phyloP scores from a whole-genome alignment of 345 rosid genomes.

The Lepidium didymum region DNA sequence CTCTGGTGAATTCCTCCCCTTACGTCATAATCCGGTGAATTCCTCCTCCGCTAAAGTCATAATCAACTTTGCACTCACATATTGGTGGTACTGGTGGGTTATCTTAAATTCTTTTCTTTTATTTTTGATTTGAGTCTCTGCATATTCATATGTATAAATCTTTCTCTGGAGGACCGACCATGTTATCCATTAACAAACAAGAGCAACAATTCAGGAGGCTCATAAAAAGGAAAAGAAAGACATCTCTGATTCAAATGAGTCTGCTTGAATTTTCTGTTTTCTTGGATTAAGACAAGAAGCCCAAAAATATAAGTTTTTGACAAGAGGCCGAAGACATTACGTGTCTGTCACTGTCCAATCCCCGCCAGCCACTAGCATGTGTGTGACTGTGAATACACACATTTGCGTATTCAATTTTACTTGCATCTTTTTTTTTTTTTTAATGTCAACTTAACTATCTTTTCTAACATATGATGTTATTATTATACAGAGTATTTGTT shows the following conservation, averaged over 20 bases:
- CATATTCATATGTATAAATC: not conserved
- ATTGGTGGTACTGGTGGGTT: not conserved
- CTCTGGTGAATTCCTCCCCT: not conserved
- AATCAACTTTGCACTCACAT: not conserved
- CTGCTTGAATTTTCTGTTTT: not conserved
- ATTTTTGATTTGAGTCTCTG: not conserved
- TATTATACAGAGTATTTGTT: slow-evolving; percentile 5
- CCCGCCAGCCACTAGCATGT: slow-evolving; percentile 10
- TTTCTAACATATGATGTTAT: not conserved
- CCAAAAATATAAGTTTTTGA: slow-evolving; percentile 17
- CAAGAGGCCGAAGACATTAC: slow-evolving; percentile 23
- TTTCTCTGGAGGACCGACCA: not conserved
- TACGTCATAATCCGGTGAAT: not conserved
- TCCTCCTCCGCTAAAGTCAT: not conserved
- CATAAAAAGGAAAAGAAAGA: not conserved
- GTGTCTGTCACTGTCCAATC: slow-evolving; percentile 20
- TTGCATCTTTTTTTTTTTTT: not conserved
- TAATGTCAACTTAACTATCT: not conserved
- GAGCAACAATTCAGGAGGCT: not conserved
- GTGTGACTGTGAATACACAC: not conserved
- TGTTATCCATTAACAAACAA: not conserved
- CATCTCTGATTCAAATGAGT: not conserved
- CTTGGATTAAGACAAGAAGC: not conserved
- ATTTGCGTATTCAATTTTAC: slow-evolving; percentile 3
- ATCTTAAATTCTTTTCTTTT: not conserved